Conservation (phyloP, 225 moss, liverwort and hornwort species). For the Marchantia paleacea region DNA sequence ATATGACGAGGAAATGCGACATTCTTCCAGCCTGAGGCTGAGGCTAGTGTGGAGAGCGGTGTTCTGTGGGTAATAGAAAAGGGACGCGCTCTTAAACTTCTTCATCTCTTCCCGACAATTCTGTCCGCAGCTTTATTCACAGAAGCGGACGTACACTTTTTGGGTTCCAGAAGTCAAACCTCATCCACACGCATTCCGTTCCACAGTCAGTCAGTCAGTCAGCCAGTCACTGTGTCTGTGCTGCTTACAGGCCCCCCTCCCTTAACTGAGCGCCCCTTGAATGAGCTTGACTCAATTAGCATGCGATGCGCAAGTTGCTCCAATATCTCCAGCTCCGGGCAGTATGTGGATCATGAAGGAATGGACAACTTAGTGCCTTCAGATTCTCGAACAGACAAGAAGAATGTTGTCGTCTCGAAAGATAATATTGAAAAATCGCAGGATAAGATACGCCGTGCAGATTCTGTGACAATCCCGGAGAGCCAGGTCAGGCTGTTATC, state of each 20-base stretch:
- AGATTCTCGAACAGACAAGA: conserved; percentile 1
- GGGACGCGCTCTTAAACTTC: not conserved
- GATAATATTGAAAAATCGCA: not conserved
- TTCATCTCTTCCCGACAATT: not conserved
- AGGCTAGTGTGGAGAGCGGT: no score
- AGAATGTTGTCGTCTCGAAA: not conserved
- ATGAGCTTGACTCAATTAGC: not conserved
- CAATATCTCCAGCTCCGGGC: not conserved
- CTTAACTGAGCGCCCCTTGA: not conserved
- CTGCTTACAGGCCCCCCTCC: not conserved
- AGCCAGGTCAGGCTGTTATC: not conserved
- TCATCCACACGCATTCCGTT: not conserved
- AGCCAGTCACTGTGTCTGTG: not conserved
- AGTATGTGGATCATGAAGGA: not conserved
- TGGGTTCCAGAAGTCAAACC: not conserved
- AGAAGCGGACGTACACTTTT: not conserved
- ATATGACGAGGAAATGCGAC: no score
- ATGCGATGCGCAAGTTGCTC: not conserved
- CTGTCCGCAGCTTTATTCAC: not conserved
- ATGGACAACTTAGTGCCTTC: not conserved
- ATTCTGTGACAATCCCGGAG: not conserved
- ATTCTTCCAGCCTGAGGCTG: no score
- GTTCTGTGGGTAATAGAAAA: not conserved
- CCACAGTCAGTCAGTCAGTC: not conserved
- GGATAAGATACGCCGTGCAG: not conserved